Conservation (phyloP, 202 grass and related monocot species). For the Musa balbisiana region DNA sequence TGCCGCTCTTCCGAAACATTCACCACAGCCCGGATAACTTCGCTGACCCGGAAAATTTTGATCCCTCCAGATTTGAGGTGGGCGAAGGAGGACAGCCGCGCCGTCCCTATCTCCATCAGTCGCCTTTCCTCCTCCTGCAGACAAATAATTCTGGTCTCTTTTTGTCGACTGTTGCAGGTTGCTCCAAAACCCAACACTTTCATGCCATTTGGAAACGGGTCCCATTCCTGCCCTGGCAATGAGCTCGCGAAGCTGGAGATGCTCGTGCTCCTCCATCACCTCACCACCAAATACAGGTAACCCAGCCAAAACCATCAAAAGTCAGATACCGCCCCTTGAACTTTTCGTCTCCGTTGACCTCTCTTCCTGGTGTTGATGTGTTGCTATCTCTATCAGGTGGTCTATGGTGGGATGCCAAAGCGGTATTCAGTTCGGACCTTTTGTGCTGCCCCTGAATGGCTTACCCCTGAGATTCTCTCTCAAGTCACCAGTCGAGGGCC, state of each 20-base stretch:
- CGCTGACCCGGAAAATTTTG: conserved; percentile 77
- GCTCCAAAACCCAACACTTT: conserved; percentile 90
- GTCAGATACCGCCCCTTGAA: not conserved
- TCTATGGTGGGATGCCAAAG: conserved; percentile 58
- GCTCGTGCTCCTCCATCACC: conserved; percentile 87
- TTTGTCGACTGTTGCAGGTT: conserved; percentile 29
- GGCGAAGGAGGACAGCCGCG: not conserved
- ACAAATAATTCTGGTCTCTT: conserved; percentile 3
- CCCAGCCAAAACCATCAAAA: not conserved
- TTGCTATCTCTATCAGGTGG: conserved; percentile 33
- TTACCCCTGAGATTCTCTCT: conserved; percentile 73
- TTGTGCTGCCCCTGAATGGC: conserved; percentile 78
- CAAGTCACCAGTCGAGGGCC: conserved; percentile 20
- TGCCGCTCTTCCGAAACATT: conserved; percentile 97
- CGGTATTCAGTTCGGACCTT: conserved; percentile 91
- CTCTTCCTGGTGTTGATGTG: not conserved
- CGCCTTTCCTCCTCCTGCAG: not conserved
- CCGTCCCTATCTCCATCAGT: not conserved
- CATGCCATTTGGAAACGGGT: conserved; percentile 97
- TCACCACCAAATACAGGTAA: conserved; percentile 71
- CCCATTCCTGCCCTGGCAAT: conserved; percentile 96
- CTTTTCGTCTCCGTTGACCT: not conserved
- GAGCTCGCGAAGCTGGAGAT: conserved; percentile 98
- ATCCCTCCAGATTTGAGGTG: conserved; percentile 94
- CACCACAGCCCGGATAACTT: conserved; percentile 89